These are phyloP conservation scores for Cercis canadensis DNA, from an alignment of 306 rosid genomes.

Conservation along the genomic window DNA sequence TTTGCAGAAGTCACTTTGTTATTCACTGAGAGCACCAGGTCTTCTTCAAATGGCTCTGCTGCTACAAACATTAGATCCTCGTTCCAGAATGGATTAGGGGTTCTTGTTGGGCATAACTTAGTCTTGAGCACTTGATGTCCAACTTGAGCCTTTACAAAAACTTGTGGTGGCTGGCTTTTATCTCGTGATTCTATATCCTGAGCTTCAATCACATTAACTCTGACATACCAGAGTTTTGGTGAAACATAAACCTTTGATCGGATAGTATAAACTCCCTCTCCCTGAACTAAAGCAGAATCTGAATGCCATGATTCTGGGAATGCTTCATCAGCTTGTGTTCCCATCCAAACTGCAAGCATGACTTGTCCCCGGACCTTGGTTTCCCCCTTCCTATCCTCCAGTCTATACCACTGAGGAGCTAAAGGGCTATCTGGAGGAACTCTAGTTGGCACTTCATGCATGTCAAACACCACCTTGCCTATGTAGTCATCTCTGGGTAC, in stretches of 20 bases:
- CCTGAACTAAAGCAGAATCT: conserved; percentile 66
- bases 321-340: conserved; percentile 89
- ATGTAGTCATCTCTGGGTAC: conserved; percentile 71
- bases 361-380: conserved; percentile 65
- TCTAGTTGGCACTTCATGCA: conserved; percentile 84
- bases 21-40: conserved; percentile 62
- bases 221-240: conserved; percentile 81
- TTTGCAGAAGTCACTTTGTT: conserved; percentile 56
- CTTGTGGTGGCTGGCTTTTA: conserved; percentile 65
- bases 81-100: conserved; percentile 73
- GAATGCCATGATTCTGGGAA: conserved; percentile 89
- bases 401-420: conserved; percentile 85
- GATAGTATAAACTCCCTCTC: conserved; percentile 68
- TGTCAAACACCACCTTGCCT: conserved; percentile 74
- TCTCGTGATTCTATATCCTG: conserved; percentile 73
- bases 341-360: conserved; percentile 93
- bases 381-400: conserved; percentile 54
- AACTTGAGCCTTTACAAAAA: conserved; percentile 68
- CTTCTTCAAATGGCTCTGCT: conserved; percentile 88
- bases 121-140: conserved; percentile 79
- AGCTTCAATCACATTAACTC: conserved; percentile 85
- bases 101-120: conserved; percentile 57
- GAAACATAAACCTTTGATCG: conserved; percentile 85
- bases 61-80: conserved; percentile 82
- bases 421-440: conserved; percentile 90